Percentiles rank a stretch among this genome's conserved stretches.
These are phyloP conservation scores for Apiospora malaysiana DNA, from an alignment of 2,329 filamentous ascomycete species.

Conservation along the genomic window DNA sequence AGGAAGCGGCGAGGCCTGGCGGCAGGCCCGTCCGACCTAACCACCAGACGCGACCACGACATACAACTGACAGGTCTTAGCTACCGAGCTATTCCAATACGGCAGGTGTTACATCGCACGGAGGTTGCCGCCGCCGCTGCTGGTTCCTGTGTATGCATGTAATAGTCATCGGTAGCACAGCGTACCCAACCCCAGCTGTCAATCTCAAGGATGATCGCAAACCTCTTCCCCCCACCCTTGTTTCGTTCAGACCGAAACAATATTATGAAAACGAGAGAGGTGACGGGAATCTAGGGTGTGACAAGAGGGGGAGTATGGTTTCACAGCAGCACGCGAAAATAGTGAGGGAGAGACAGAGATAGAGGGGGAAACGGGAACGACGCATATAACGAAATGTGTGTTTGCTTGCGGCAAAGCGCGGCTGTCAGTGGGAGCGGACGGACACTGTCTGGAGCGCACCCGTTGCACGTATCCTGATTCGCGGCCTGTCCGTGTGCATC, in stretches of 20 bases:
- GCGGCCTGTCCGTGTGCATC: background rate
- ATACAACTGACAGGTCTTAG: background rate
- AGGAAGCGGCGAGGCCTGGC: background rate
- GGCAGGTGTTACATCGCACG: slow-evolving; percentile 7
- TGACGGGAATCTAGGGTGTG: background rate
- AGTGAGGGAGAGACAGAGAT: background rate
- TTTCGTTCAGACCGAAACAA: background rate
- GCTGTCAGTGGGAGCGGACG: background rate
- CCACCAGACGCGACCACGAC: background rate
- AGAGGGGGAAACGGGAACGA: background rate
- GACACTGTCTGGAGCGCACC: background rate
- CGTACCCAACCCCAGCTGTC: background rate
- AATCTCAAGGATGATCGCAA: background rate
- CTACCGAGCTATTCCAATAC: background rate
- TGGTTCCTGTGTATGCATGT: background rate
- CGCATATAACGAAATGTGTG: background rate
- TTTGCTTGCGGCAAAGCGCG: slow-evolving; percentile 16
- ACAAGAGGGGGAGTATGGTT: slow-evolving; percentile 2
- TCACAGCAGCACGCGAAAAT: background rate
- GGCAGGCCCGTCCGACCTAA: background rate
- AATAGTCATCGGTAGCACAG: background rate
- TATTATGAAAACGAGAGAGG: background rate
- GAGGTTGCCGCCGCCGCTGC: background rate
- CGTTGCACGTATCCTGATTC: background rate
- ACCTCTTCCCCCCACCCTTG: background rate